A percentile compares a stretch with the other conserved stretches of the same genome.
Evolutionary conservation across 176 grass and related monocot species (phyloP).

Genomic region (Tuctoria greenei): DNA sequence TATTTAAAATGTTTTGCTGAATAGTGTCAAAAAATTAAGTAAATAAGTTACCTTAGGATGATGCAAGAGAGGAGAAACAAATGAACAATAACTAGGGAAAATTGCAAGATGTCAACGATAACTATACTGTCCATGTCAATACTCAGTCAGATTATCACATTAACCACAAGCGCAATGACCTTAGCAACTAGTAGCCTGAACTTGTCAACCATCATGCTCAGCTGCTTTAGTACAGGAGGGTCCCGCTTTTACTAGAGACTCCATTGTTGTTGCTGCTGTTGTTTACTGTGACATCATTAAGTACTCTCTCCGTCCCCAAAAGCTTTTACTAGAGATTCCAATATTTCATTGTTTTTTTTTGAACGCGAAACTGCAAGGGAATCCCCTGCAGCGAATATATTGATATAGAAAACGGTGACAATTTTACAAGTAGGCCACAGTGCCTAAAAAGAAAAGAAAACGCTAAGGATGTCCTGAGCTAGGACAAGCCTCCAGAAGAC

Average conservation of each 20-base stretch:
- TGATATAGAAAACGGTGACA: too few relatives aligned
- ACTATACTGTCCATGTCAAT: conserved; percentile 22
- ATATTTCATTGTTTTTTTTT: too few relatives aligned
- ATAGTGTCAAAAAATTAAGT: conserved; percentile 19
- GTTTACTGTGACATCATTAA: too few relatives aligned
- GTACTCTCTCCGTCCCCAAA: too few relatives aligned
- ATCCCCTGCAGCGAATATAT: too few relatives aligned
- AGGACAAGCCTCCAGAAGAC: too few relatives aligned
- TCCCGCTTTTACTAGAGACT: conserved; percentile 21
- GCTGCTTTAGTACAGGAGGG: conserved; percentile 4
- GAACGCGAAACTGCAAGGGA: too few relatives aligned
- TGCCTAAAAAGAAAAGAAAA: too few relatives aligned
- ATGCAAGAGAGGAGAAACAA: background rate
- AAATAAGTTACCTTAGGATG: conserved; percentile 14
- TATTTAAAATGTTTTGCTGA: background rate
- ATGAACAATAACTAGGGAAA: conserved; percentile 23
- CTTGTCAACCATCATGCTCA: conserved; percentile 9
- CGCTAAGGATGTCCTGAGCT: too few relatives aligned
- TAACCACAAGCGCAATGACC: conserved; percentile 12
- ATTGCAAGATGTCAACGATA: conserved; percentile 2
- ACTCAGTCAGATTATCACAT: conserved; percentile 22
- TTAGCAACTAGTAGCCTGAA: conserved; percentile 14
- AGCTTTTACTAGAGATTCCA: too few relatives aligned
- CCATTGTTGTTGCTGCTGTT: too few relatives aligned
- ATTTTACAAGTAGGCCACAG: too few relatives aligned